Evolutionary conservation across 257 asterid species (phyloP).

Genomic region (Salvia miltiorrhiza): DNA sequence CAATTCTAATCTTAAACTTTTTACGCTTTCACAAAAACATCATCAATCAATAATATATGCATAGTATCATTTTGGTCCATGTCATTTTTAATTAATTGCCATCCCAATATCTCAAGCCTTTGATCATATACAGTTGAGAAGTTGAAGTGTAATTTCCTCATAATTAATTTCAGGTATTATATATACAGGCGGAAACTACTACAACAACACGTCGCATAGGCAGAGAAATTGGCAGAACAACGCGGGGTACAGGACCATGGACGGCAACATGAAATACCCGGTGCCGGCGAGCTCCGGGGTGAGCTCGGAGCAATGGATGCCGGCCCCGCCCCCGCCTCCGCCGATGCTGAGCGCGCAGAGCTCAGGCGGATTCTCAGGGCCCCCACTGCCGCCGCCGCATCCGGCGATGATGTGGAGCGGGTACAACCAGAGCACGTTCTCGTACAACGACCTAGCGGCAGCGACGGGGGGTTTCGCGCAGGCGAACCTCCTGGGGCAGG

Average conservation of each 20-base stretch:
- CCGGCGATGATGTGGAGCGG: slow-evolving; percentile 35
- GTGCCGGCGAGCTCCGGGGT: slow-evolving; percentile 40
- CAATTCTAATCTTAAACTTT: no score
- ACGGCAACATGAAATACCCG: slow-evolving; percentile 30
- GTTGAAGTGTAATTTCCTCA: no score
- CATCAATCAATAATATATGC: no score
- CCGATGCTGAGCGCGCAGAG: slow-evolving; percentile 56
- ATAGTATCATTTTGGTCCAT: no score
- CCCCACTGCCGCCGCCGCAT: slow-evolving; percentile 59
- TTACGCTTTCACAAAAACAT: no score
- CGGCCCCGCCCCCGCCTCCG: slow-evolving; percentile 68
- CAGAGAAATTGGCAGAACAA: slow-evolving; percentile 44
- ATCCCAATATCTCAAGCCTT: no score
- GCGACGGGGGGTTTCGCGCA: slow-evolving; percentile 47
- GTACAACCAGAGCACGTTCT: slow-evolving; percentile 51
- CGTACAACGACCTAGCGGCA: slow-evolving; percentile 46
- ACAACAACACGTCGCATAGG: slow-evolving; percentile 23
- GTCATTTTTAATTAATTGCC: no score
- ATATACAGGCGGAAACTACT: no score
- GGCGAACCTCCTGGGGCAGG: slow-evolving; percentile 59
- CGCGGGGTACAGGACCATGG: slow-evolving; percentile 16
- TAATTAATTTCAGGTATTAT: no score
- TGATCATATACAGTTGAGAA: no score
- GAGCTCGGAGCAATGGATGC: slow-evolving; percentile 68
- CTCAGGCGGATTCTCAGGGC: slow-evolving; percentile 66